Base-by-base conservation (phyloP, 306 rosid genomes). In the Rosa multiflora region DNA sequence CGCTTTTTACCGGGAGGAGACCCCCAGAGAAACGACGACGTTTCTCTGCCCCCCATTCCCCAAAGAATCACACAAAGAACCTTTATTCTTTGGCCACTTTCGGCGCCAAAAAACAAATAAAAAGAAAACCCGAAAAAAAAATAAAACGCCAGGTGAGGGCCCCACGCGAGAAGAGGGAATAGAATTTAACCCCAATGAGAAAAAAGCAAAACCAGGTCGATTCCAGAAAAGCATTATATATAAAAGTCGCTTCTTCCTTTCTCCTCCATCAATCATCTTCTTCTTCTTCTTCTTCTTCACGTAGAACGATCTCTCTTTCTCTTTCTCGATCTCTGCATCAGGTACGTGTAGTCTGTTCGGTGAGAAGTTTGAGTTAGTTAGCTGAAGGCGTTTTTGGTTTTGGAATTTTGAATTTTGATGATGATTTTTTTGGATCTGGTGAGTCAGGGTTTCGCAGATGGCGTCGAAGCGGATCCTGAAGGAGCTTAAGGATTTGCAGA, bases 391-490 rank as follows among this genome's bases (percentile, higher is more conserved):
- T 9, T 1, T 51, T 1, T 26, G 8, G 74, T 47, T 56, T 47
- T 55, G 10, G 13, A 44, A 10, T 76, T 63, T 61, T 82, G 74
- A 83, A 84, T 81, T 81, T 63, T 64, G 17, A 69, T 26, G 70
- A 13, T 73, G 70, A 32, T 74, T 71, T 79, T 74, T 71, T 79
- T 63, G 70, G 59, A 73, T 78, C 61, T 75, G 32, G 11, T 80
- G 61, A 37, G 39, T 70, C 69, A 83, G 91, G 86, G 77, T 82
- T 87, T 84, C 56, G 21, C 63, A 70, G 63, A 93, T 93, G 98
- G 98, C 98, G 35, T 93, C 98, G 58, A 93, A 93, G 83, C 93
- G 98, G 97, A 93, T 93, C 90, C 83, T 89, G 89, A 93, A 93
- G 90, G 97, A 93, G 29, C 94, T 92, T 79, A 92, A 92, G 90